Percentiles rank a stretch among this genome's conserved stretches.
These are phyloP conservation scores for Hymenoscyphus albidus DNA, from an alignment of 2,329 filamentous ascomycete genomes.

Conservation along the genomic window DNA sequence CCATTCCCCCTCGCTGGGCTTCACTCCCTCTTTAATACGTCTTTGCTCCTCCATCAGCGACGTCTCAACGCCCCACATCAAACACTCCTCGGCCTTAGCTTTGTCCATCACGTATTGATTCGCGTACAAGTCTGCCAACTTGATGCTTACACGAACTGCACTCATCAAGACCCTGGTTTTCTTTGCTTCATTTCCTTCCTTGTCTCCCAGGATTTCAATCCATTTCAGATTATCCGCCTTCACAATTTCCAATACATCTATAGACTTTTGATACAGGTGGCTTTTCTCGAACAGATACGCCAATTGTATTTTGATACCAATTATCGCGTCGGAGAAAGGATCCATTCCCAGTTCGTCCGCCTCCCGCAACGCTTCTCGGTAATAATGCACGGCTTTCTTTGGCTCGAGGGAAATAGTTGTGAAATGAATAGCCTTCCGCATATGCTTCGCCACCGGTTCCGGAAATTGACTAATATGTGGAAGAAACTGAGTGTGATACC, in stretches of 20 bases:
- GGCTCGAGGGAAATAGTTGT: slow-evolving; percentile 73
- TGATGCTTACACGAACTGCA: slow-evolving; percentile 71
- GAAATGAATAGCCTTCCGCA: slow-evolving; percentile 84
- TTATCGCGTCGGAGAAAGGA: slow-evolving; percentile 83
- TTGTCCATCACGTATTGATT: slow-evolving; percentile 70
- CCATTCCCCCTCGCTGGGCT: slow-evolving; percentile 68
- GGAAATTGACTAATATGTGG: slow-evolving; percentile 55
- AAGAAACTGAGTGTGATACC: slow-evolving; percentile 34
- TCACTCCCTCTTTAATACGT: slow-evolving; percentile 57
- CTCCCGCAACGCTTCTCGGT: slow-evolving; percentile 71
- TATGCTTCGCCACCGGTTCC: slow-evolving; percentile 67
- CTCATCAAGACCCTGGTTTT: slow-evolving; percentile 68
- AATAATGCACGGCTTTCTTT: slow-evolving; percentile 75
- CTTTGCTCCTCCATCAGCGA: slow-evolving; percentile 66
- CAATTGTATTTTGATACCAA: slow-evolving; percentile 83
- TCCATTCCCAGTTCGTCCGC: slow-evolving; percentile 75
- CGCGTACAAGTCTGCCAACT: slow-evolving; percentile 79
- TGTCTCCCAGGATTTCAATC: slow-evolving; percentile 54
- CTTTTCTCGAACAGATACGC: slow-evolving; percentile 76
- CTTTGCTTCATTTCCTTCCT: slow-evolving; percentile 41
- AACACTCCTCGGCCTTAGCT: slow-evolving; percentile 68
- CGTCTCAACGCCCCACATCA: slow-evolving; percentile 80
- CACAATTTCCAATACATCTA: slow-evolving; percentile 75
- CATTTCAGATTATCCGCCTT: slow-evolving; percentile 64
- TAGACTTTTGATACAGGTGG: slow-evolving; percentile 63